Conservation (phyloP, 257 asterid genomes). For the Fraxinus anomala region DNA sequence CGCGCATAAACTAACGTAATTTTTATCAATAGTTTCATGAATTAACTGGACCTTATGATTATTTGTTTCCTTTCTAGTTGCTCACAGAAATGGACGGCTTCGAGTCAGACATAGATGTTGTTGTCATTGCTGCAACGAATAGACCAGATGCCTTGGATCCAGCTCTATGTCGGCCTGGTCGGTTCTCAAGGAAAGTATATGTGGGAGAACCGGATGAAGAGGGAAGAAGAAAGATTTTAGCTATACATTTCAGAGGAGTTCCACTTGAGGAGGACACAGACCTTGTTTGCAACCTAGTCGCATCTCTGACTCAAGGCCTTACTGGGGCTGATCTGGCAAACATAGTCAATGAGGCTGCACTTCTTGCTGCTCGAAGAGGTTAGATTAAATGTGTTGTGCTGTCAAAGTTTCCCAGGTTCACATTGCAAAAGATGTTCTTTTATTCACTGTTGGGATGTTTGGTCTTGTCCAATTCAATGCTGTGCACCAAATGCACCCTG, state of each 20-base stretch:
- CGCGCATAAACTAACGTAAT: neutral
- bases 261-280: slow-evolving; percentile 82
- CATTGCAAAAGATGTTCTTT: neutral
- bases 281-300: slow-evolving; percentile 80
- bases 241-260: slow-evolving; percentile 84
- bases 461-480: neutral
- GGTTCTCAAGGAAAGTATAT: slow-evolving; percentile 93
- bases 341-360: slow-evolving; percentile 86
- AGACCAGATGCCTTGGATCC: slow-evolving; percentile 97
- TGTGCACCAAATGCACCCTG: neutral
- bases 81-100: slow-evolving; percentile 99
- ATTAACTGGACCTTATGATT: slow-evolving; percentile 5
- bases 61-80: slow-evolving; percentile 51
- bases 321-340: slow-evolving; percentile 98
- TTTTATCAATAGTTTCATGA: neutral
- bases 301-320: slow-evolving; percentile 86
- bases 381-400: slow-evolving; percentile 14
- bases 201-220: slow-evolving; percentile 95
- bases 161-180: slow-evolving; percentile 95
- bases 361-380: slow-evolving; percentile 99
- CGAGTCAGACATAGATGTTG: slow-evolving; percentile 65
- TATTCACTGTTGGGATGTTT: neutral
- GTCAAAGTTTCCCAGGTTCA: neutral
- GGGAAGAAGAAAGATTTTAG: slow-evolving; percentile 87
- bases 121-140: slow-evolving; percentile 94